Base-by-base conservation (phyloP, 495 filamentous ascomycete genomes). In the Neurospora sp. region DNA sequence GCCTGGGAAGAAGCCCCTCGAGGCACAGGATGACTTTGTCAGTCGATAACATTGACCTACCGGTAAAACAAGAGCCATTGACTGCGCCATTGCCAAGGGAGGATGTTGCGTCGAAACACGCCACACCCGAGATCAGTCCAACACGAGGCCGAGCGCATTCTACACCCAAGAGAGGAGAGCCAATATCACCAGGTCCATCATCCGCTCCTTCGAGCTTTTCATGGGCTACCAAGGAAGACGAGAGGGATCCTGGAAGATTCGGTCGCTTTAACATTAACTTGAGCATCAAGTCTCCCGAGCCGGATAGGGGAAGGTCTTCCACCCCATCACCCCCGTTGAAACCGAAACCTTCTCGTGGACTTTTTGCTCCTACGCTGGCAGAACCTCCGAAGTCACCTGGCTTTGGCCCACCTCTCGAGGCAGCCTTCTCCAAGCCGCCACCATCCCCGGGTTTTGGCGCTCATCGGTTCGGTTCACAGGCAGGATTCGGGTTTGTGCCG, bases 191-290 rank as follows among this genome's bases (percentile, higher is more conserved):
- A 1, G 88, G 88, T 0, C 88, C 88, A 2, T 88, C 87, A 17
- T 89, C 88, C 19, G 88, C 88, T 1, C 88, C 88, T 3, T 86
- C 85, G 2, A 86, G 79, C 71, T 85, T 86, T 70, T 84, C 84
- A 5, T 87, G 85, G 85, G 77, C 81, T 7, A 85, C 84, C 74
- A 83, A 81, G 72, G 83, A 84, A 70, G 82, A 84, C 36, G 81
- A 82, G 34, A 79, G 76, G 13, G 81, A 84, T 48, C 75, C 72
- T n/a, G 80, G 79, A 11, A 82, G 73, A 40, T 79, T 79, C 70
- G 79, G 80, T 19, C 83, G 83, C 1, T 86, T 86, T 72, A 80
- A 81, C 71, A 76, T 83, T 38, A 81, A 77, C 69, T 72, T 75
- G 21, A 42, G 74, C 36, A 40, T 77, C 43, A 74, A 74, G 42